Percentiles rank a stretch among this genome's conserved stretches.
Conservation (phyloP, 305 asterid genomes). For the Galium porrigens region DNA sequence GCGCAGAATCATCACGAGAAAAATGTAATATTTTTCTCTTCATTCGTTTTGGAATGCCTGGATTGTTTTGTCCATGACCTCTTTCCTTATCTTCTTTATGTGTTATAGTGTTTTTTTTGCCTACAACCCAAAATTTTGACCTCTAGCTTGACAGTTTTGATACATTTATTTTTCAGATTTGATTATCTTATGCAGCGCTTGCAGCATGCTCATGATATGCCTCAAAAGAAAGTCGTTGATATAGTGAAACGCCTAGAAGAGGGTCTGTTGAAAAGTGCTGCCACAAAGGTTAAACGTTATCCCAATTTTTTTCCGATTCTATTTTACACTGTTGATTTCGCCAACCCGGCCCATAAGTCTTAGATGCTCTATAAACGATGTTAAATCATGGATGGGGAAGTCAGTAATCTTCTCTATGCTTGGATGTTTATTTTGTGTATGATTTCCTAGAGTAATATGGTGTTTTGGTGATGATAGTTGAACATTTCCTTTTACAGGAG, state of each 20-base stretch:
- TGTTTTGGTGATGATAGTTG: background rate
- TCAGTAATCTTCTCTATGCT: background rate
- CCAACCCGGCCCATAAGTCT: background rate
- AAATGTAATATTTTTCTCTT: slow-evolving; percentile 45
- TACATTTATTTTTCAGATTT: slow-evolving; percentile 42
- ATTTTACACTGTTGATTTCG: background rate
- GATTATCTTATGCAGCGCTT: slow-evolving; percentile 48
- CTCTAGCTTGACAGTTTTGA: slow-evolving; percentile 13
- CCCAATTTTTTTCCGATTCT: background rate
- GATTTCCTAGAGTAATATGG: slow-evolving; percentile 1
- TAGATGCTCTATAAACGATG: background rate
- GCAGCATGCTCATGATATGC: slow-evolving; percentile 46
- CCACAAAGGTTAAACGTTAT: slow-evolving; percentile 42
- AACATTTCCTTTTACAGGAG: slow-evolving; percentile 37
- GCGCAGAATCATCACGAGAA: slow-evolving; percentile 45
- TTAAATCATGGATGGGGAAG: background rate
- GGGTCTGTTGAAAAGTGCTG: slow-evolving; percentile 54
- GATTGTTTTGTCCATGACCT: background rate
- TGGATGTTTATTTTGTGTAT: background rate
- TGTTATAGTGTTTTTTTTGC: background rate
- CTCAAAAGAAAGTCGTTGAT: slow-evolving; percentile 44
- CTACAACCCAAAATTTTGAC: no score
- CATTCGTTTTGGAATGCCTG: slow-evolving; percentile 1
- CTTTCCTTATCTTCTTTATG: no score
- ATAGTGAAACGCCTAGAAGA: slow-evolving; percentile 78